These are phyloP conservation scores for Solanum virginianum DNA, from an alignment of 257 asterid species.

Conservation along the genomic window DNA sequence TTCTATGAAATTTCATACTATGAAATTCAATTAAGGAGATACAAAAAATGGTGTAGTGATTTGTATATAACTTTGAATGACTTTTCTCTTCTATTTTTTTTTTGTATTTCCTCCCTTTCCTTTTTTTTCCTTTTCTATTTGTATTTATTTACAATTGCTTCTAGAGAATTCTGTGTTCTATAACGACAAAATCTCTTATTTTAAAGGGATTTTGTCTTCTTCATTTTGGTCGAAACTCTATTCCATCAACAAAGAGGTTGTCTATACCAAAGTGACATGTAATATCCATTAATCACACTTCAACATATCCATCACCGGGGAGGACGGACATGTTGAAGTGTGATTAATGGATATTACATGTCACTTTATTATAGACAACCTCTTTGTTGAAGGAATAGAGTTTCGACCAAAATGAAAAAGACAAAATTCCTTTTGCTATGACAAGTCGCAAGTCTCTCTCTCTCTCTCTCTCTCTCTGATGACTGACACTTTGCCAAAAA, in stretches of 20 bases:
- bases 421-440: neutral
- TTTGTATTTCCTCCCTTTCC: no score
- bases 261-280: neutral
- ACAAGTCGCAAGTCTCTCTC: neutral
- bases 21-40: no score
- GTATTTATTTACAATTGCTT: no score
- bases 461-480: neutral
- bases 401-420: conserved; percentile 10
- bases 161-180: no score
- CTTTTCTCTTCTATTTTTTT: no score
- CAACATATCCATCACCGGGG: neutral
- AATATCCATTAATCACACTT: neutral
- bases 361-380: neutral
- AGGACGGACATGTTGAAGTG: neutral
- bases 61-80: no score
- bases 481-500: no score
- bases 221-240: conserved; percentile 21
- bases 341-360: neutral
- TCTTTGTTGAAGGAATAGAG: conserved; percentile 24
- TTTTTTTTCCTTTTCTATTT: no score
- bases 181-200: no score
- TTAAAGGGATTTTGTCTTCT: neutral
- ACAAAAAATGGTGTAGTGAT: no score
- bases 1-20: no score
- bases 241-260: conserved; percentile 15